Evolutionary conservation across 306 rosid genomes (phyloP).

Genomic region (Oxytropis ochrocephala): DNA sequence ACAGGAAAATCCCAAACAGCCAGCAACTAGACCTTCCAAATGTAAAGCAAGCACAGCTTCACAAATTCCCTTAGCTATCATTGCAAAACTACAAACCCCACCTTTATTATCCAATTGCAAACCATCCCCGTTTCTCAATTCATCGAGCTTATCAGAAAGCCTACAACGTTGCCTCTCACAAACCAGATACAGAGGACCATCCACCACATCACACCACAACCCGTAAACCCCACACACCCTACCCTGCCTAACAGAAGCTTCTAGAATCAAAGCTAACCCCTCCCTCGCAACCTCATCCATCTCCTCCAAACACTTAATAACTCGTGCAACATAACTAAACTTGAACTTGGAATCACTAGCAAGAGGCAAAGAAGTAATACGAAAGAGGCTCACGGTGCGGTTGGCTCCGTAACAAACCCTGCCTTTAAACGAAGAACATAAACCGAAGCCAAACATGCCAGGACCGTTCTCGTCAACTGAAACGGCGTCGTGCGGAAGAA

Average conservation of each 20-base stretch:
- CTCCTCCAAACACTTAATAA: slow-evolving; percentile 60
- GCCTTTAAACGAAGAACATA: slow-evolving; percentile 21
- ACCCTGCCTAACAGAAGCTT: slow-evolving; percentile 44
- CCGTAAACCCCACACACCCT: slow-evolving; percentile 56
- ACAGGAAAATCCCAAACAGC: slow-evolving; percentile 53
- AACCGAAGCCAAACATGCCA: slow-evolving; percentile 26
- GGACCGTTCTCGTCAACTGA: slow-evolving; percentile 6
- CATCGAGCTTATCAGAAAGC: slow-evolving; percentile 34
- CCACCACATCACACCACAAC: slow-evolving; percentile 64
- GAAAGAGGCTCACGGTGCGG: slow-evolving; percentile 42
- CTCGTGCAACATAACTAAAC: slow-evolving; percentile 43
- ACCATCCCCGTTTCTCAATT: slow-evolving; percentile 29
- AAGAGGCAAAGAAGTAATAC: slow-evolving; percentile 31
- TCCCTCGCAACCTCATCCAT: slow-evolving; percentile 55
- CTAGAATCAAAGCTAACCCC: slow-evolving; percentile 49
- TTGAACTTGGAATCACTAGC: slow-evolving; percentile 24
- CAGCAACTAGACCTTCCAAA: slow-evolving; percentile 49
- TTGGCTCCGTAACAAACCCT: slow-evolving; percentile 36
- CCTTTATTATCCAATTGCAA: slow-evolving; percentile 19
- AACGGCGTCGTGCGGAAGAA: slow-evolving; percentile 51
- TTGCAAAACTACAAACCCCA: slow-evolving; percentile 35
- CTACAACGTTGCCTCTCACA: slow-evolving; percentile 36
- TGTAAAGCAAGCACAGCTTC: slow-evolving; percentile 65
- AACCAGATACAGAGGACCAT: slow-evolving; percentile 54
- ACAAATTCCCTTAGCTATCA: slow-evolving; percentile 45